Evolutionary conservation across 2,329 filamentous ascomycete species (phyloP), one percentile per base, ranked within the genome.

Genomic region (Trematosphaeria pertusa): DNA sequence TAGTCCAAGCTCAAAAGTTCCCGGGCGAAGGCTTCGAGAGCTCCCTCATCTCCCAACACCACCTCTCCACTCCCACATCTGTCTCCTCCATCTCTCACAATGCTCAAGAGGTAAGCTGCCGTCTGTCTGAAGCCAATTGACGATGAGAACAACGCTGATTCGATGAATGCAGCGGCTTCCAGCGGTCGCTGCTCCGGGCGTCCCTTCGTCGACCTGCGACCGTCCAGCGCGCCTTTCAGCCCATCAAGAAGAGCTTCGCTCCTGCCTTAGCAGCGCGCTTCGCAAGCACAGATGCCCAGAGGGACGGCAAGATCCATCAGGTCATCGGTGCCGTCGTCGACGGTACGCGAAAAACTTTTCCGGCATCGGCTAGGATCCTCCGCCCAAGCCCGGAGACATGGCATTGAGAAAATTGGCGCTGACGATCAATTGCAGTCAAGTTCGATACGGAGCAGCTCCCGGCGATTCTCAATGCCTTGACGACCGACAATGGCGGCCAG

Each of bases 281-380:
- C 72, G 85, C 85, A 66, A 83, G 78, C 71, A 81, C 82, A 61
- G 80, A 83, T 61, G 70, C 79, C 48, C 66, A 71, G 46, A 75
- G 76, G 63, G 74, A 81, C 74, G 87, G 87, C 73, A 87, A 83
- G 78, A 81, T 86, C 73, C 80, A 84, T 75, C 80, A 91, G 81
- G 92, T 97, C 78, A 97, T 97, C 42, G 81, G 94, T 89, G 93
- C 94, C 82, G 92, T 97, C 76, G 94, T 97, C 71, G 94, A 97
- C 81, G 91, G 91, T 96, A 83, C 1, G 44, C 22, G 15, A 71
- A 71, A 70, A 61, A 46, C 67, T 70, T 72, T 70, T 54, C 59
- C 40, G 20, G 32, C 38, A 24, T 43, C 43, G 48, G 38, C 52
- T 37, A 45, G 44, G 40, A 38, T 47, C 48, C 46, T 50, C 39